phyloP scores from a whole-genome alignment of 2,329 filamentous ascomycete species.

The Diaporthe amygdali region DNA sequence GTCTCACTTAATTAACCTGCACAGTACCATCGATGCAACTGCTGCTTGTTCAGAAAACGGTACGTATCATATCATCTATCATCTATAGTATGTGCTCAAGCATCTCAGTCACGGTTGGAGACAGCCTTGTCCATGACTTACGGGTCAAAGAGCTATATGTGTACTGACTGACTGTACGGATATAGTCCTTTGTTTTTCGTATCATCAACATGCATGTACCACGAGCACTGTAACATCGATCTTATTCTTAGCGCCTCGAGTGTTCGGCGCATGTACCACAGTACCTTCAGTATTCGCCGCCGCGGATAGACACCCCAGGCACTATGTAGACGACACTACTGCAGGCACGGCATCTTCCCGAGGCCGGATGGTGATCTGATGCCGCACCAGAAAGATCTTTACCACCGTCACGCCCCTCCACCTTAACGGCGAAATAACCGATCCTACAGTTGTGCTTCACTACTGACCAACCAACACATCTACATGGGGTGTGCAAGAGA shows the following conservation, averaged over 20 bases:
- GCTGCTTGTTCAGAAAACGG: background rate
- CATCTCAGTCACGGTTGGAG: background rate
- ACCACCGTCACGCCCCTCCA: background rate
- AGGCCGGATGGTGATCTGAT: background rate
- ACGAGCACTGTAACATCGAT: background rate
- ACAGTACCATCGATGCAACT: background rate
- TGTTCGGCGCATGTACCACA: background rate
- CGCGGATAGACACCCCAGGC: background rate
- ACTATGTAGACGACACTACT: slow-evolving; percentile 2
- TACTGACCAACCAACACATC: background rate
- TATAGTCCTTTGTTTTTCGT: background rate
- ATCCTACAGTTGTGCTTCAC: background rate
- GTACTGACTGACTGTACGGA: background rate
- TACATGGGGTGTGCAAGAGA: background rate
- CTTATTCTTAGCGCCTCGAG: too few relatives aligned
- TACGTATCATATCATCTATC: background rate
- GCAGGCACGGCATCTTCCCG: slow-evolving; percentile 16
- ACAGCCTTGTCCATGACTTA: background rate
- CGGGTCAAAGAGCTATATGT: background rate
- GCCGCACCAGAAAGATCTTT: slow-evolving; percentile 8
- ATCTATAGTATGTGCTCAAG: background rate
- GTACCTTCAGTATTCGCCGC: background rate
- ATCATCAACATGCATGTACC: background rate
- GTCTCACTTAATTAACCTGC: background rate
- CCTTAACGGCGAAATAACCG: background rate